phyloP scores from a whole-genome alignment of 331 rosid genomes.

The Pyrus hybrid region DNA sequence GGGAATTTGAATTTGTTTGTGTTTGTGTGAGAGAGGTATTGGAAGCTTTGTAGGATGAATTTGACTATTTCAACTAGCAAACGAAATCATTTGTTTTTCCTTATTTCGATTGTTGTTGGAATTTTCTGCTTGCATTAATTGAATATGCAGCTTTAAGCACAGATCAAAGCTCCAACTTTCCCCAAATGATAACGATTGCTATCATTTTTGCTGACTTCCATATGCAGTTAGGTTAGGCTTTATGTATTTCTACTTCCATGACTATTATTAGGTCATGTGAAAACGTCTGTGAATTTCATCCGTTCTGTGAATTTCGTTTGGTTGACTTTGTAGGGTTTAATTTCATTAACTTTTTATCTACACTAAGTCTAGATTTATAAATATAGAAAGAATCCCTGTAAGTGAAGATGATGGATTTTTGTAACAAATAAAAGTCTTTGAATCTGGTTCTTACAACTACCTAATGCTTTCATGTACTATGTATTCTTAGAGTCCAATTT shows the following conservation, averaged over 20 bases:
- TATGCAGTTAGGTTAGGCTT: not conserved
- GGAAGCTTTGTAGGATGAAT: not conserved
- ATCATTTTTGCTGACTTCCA: not conserved
- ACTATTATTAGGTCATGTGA: conserved; percentile 30
- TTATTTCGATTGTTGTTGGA: not conserved
- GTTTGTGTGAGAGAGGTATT: not conserved
- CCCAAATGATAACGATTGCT: not conserved
- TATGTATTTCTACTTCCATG: not conserved
- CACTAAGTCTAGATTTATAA: too few relatives aligned
- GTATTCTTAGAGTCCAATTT: too few relatives aligned
- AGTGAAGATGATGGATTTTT: too few relatives aligned
- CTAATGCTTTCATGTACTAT: too few relatives aligned
- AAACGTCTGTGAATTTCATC: not conserved
- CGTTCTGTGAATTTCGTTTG: too few relatives aligned
- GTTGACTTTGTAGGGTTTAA: too few relatives aligned
- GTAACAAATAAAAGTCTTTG: not conserved
- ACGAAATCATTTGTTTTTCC: not conserved
- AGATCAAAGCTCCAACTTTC: not conserved
- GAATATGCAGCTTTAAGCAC: not conserved
- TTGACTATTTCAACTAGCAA: not conserved
- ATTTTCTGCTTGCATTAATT: not conserved
- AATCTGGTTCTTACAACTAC: not conserved
- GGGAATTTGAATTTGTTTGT: not conserved
- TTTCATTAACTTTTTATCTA: too few relatives aligned
- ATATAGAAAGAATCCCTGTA: too few relatives aligned